These are phyloP conservation scores for Nannizziopsis barbatae DNA, from an alignment of 2,329 filamentous ascomycete species.

Conservation along the genomic window DNA sequence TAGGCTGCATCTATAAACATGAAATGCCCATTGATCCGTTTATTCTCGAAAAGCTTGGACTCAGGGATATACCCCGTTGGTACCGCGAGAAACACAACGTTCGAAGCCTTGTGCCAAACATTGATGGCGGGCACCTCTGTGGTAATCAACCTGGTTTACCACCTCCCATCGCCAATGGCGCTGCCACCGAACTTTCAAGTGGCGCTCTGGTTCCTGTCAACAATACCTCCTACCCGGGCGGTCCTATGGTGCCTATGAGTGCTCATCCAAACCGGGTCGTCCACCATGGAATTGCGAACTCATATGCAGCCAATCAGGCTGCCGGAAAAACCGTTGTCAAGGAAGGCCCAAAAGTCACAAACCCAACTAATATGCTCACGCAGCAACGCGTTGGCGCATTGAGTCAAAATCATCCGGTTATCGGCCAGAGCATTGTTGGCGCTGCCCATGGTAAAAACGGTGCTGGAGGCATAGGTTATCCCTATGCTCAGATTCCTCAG, in stretches of 20 bases:
- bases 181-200: neutral
- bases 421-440: too few relatives aligned
- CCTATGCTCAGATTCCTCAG: too few relatives aligned
- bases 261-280: neutral
- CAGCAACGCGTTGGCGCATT: too few relatives aligned
- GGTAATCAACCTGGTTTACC: constrained; percentile 1
- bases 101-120: constrained; percentile 7
- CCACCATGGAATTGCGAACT: neutral
- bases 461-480: too few relatives aligned
- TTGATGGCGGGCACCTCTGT: neutral
- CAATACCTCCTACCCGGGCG: neutral
- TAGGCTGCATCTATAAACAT: constrained; percentile 73
- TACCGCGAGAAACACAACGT: constrained; percentile 39
- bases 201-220: neutral
- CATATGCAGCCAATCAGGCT: neutral
- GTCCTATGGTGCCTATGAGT: neutral
- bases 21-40: constrained; percentile 66
- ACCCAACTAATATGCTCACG: neutral
- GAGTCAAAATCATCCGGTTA: too few relatives aligned
- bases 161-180: neutral
- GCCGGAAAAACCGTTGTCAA: neutral
- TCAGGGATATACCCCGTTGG: constrained; percentile 48
- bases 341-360: neutral
- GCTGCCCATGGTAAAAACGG: too few relatives aligned
- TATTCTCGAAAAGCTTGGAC: constrained; percentile 58